phyloP scores from a whole-genome alignment of 257 asterid genomes.

The Nicotiana sylvestris region DNA sequence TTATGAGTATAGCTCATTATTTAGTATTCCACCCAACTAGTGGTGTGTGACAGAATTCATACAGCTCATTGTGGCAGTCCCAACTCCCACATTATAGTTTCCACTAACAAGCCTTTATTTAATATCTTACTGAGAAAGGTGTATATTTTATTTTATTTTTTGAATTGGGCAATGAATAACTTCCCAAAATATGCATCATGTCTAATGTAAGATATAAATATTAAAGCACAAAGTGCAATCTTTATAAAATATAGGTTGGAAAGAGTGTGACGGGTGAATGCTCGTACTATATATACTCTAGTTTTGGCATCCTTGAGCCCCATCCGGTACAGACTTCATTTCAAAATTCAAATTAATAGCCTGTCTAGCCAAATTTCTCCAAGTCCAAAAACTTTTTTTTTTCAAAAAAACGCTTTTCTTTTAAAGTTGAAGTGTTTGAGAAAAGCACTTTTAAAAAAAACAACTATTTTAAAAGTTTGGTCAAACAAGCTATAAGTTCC shows the following conservation, averaged over 20 bases:
- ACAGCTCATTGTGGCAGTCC: constrained; percentile 35
- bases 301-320: no score
- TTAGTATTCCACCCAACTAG: background rate
- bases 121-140: background rate
- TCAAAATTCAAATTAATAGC: no score
- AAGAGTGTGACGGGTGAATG: background rate
- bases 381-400: no score
- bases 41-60: constrained; percentile 18
- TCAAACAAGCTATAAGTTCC: no score
- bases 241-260: background rate
- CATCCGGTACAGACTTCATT: no score
- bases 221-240: background rate
- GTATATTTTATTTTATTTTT: background rate
- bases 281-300: background rate
- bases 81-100: constrained; percentile 5
- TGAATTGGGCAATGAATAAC: background rate
- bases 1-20: constrained; percentile 5
- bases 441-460: no score
- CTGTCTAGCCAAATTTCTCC: no score
- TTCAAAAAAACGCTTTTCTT: no score
- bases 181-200: background rate
- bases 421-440: no score
- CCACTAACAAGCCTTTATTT: background rate
- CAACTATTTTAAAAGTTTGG: no score
- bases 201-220: background rate